Evolutionary conservation across 345 rosid genomes (phyloP).

Genomic region (Anacardium occidentale): DNA sequence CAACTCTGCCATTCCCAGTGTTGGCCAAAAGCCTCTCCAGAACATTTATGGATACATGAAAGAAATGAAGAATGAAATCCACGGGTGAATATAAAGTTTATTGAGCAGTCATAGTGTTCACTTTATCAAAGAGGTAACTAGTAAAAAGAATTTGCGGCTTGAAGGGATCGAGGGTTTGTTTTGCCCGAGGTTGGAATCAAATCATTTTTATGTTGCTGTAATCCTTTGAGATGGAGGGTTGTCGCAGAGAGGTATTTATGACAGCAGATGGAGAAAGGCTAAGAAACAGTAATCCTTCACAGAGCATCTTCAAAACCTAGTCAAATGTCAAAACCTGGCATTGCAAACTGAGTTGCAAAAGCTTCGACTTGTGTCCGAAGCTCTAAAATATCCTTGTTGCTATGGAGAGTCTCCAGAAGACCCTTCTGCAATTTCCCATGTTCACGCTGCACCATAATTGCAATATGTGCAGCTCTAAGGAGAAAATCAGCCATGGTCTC

Average conservation of each 20-base stretch:
- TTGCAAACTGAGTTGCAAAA: slow-evolving; percentile 77
- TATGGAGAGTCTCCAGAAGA: slow-evolving; percentile 52
- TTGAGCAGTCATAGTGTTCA: neutral
- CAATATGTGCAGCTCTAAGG: slow-evolving; percentile 71
- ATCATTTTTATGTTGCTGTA: neutral
- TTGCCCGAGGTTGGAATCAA: neutral
- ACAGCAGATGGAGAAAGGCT: neutral
- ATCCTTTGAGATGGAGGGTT: neutral
- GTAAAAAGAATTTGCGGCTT: neutral
- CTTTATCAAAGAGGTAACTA: neutral
- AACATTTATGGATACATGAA: neutral
- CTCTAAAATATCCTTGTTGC: slow-evolving; percentile 64
- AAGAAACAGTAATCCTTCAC: neutral
- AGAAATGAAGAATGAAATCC: neutral
- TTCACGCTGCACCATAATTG: slow-evolving; percentile 56
- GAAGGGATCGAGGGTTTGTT: neutral
- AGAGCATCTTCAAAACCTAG: slow-evolving; percentile 1
- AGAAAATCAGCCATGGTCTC: slow-evolving; percentile 79
- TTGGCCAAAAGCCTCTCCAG: neutral
- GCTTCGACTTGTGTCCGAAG: slow-evolving; percentile 61
- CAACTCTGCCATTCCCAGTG: neutral
- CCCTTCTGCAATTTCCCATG: slow-evolving; percentile 60
- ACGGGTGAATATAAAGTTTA: neutral
- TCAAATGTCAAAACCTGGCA: slow-evolving; percentile 83
- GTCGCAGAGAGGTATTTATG: neutral